These are phyloP conservation scores for Podila epigama DNA, from an alignment of 192 early-diverging fungal species.

Conservation along the genomic window DNA sequence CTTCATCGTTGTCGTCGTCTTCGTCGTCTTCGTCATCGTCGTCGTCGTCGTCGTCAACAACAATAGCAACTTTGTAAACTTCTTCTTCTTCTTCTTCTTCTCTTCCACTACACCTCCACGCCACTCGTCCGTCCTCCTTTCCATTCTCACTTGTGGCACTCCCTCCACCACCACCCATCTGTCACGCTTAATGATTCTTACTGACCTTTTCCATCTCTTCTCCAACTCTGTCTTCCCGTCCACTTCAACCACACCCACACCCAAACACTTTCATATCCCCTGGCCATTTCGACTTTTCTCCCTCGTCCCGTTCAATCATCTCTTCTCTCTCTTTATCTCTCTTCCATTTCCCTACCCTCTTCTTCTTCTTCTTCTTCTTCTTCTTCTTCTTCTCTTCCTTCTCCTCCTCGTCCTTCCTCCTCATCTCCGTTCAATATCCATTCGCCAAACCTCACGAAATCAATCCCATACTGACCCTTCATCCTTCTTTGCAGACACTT, in stretches of 20 bases:
- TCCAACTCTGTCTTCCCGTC: too few species aligned
- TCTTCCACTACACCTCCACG: not conserved
- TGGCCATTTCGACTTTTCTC: not conserved
- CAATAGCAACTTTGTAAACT: too few species aligned
- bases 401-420: not conserved
- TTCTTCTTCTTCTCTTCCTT: slow-evolving; percentile 16
- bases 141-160: slow-evolving; percentile 1
- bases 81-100: too few species aligned
- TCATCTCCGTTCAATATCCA: not conserved
- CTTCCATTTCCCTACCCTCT: not conserved
- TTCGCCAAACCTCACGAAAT: too few species aligned
- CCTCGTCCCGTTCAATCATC: not conserved
- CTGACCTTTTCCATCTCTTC: too few species aligned
- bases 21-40: too few species aligned
- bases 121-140: not conserved
- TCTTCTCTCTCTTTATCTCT: not conserved
- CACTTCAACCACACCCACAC: too few species aligned
- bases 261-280: too few species aligned
- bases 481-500: not conserved
- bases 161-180: too few species aligned
- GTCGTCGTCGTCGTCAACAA: too few species aligned
- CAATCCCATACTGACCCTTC: not conserved
- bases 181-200: too few species aligned
- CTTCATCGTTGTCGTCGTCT: too few species aligned
- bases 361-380: slow-evolving; percentile 17